These are phyloP conservation scores for Apiospora arundinis DNA, from an alignment of 2,329 filamentous ascomycete species.

Conservation along the genomic window DNA sequence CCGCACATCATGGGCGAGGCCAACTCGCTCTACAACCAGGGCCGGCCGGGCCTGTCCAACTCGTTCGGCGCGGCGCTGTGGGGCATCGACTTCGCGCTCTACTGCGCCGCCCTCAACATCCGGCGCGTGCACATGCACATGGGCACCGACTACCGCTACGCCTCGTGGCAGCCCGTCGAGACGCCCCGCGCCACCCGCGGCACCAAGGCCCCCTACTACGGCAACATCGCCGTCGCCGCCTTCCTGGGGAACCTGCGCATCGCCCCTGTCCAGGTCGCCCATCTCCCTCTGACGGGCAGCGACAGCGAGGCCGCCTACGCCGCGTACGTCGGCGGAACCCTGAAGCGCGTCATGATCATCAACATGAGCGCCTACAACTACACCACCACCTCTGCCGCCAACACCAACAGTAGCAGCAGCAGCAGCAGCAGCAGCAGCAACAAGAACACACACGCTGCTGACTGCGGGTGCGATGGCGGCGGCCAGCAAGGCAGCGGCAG, in stretches of 20 bases:
- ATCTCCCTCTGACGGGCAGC: constrained; percentile 47
- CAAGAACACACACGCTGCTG: not conserved
- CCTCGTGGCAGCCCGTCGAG: constrained; percentile 63
- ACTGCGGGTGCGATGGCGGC: not conserved
- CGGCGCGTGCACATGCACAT: constrained; percentile 68
- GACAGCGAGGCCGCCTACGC: constrained; percentile 61
- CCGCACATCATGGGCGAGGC: constrained; percentile 66
- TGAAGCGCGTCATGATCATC: constrained; percentile 59
- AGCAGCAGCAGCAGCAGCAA: constrained; percentile 34
- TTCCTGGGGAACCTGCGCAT: constrained; percentile 54
- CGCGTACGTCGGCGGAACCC: constrained; percentile 51
- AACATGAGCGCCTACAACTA: constrained; percentile 68
- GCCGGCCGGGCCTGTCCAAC: constrained; percentile 66
- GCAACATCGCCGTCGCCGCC: constrained; percentile 63
- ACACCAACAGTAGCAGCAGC: constrained; percentile 40
- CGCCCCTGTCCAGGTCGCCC: constrained; percentile 50
- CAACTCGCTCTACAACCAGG: constrained; percentile 69
- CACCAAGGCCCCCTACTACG: constrained; percentile 70
- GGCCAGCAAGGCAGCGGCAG: not conserved
- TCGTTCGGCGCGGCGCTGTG: constrained; percentile 70
- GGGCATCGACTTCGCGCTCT: constrained; percentile 68
- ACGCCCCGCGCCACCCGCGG: constrained; percentile 57
- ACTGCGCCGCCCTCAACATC: constrained; percentile 61
- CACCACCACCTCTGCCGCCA: constrained; percentile 54
- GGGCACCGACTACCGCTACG: constrained; percentile 68